Evolutionary conservation across 2,329 filamentous ascomycete genomes (phyloP), one percentile per base, ranked within the genome.

Genomic region (Lachnellula arida): DNA sequence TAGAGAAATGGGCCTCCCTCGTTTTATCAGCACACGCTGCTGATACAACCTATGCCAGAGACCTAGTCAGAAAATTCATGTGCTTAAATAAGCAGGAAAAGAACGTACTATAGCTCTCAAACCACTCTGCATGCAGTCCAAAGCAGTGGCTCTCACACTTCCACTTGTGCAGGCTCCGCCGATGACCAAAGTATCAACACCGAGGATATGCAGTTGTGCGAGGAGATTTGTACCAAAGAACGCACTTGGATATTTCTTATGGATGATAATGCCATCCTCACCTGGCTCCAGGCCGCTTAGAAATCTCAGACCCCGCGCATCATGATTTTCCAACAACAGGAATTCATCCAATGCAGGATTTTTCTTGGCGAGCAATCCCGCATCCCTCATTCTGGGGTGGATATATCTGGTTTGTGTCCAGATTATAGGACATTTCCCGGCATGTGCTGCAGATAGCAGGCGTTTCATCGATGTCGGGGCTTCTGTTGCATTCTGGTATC

Each of bases 141-240:
- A 60, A 2, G 74, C 72, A 4, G 68, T 74, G 0, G 75, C 75
- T 47, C 76, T 67, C 51, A 77, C 75, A 57, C 75, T 76, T 1
- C 75, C 75, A 56, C 71, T 73, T 14, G 75, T 78, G 64, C 74
- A 75, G 43, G 77, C 75, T 15, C 76, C 75, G 57, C 75, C 76
- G 12, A 78, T 65, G 6, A 78, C 73, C 15, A 76, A 61, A 4
- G 74, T 76, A 55, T 77, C 74, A 15, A 74, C 65, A n/a, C 68
- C 68, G 51, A 69, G 63, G 8, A 72, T 58, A 22, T 69, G 68
- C 39, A 77, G 66, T 35, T 73, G 67, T 1, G 72, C 72, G 28
- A 70, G 70, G 40, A 77, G 68, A 12, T 73, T 68, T 19, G 76
- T 78, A 17, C 73, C 75, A 56, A 78, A 75, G 62, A 77, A 76